These are phyloP conservation scores for Lactarius indigo DNA, from an alignment of 768 basidiomycete species.

Conservation along the genomic window DNA sequence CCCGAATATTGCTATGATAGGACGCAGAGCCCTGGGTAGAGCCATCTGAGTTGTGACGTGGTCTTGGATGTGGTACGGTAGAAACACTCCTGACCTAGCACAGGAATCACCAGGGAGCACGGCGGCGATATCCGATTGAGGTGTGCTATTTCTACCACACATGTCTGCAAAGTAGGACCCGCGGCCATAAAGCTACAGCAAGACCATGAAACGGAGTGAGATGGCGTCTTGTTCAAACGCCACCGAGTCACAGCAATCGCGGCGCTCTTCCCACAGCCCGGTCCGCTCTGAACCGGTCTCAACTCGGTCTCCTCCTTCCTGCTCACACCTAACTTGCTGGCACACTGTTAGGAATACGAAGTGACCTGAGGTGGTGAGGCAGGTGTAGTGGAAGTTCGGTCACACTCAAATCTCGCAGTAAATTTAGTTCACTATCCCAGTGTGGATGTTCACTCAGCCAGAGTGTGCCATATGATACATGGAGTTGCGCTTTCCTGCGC, in stretches of 20 bases:
- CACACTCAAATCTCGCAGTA: too few species aligned
- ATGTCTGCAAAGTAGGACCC: neutral
- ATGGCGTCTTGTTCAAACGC: too few species aligned
- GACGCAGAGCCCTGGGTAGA: constrained; percentile 39
- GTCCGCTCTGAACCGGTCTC: too few species aligned
- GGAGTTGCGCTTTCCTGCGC: neutral
- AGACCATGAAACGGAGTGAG: neutral
- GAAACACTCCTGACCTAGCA: neutral
- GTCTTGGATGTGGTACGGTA: neutral
- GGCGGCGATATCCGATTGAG: neutral
- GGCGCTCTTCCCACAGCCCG: too few species aligned
- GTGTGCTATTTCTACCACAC: neutral
- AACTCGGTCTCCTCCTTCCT: too few species aligned
- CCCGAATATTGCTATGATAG: constrained; percentile 83
- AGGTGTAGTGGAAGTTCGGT: too few species aligned
- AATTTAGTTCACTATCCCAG: too few species aligned
- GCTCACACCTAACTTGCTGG: too few species aligned
- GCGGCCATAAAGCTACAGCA: neutral
- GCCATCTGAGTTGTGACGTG: neutral
- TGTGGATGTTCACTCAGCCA: too few species aligned
- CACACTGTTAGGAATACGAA: too few species aligned
- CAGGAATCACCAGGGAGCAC: neutral
- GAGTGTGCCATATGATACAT: neutral
- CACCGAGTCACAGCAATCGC: too few species aligned
- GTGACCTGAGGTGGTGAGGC: too few species aligned